A percentile compares a stretch with the other conserved stretches of the same genome.
Evolutionary conservation across 306 rosid species (phyloP).

Genomic region (Cicer bijugum): DNA sequence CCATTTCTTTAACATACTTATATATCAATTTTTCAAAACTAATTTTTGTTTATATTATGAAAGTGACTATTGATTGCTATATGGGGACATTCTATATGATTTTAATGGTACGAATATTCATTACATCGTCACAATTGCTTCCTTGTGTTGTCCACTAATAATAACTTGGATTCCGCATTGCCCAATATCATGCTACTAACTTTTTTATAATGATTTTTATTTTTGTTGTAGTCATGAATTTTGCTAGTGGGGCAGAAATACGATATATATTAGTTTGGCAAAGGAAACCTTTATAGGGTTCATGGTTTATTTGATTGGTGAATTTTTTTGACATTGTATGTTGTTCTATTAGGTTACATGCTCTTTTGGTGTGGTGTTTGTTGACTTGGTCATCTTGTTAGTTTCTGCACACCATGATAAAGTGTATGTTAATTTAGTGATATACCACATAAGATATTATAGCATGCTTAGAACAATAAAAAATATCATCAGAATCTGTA

Average conservation of each 20-base stretch:
- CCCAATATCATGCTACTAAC: conserved; percentile 52
- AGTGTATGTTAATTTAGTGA: conserved; percentile 37
- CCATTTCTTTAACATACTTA: too few species aligned
- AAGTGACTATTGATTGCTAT: too few species aligned
- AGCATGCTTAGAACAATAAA: not conserved
- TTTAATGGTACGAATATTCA: conserved; percentile 57
- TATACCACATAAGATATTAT: conserved; percentile 6
- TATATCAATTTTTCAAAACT: too few species aligned
- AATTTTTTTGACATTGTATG: conserved; percentile 56
- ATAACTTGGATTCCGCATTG: conserved; percentile 54
- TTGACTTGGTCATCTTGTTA: conserved; percentile 46
- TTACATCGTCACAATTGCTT: conserved; percentile 26
- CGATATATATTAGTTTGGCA: conserved; percentile 60
- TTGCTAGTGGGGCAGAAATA: conserved; percentile 45
- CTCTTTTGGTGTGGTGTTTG: conserved; percentile 62
- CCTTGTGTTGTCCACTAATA: not conserved
- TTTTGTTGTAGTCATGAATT: conserved; percentile 43
- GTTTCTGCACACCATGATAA: conserved; percentile 40
- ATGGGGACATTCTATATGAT: conserved; percentile 42
- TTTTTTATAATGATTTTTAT: conserved; percentile 11
- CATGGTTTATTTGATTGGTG: conserved; percentile 61
- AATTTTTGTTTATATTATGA: too few species aligned
- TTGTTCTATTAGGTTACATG: conserved; percentile 58
- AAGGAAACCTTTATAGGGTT: conserved; percentile 60
- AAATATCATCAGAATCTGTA: too few species aligned